phyloP scores from a whole-genome alignment of 1,284 basidiomycete genomes.

The Cutaneotrichosporon sp. region DNA sequence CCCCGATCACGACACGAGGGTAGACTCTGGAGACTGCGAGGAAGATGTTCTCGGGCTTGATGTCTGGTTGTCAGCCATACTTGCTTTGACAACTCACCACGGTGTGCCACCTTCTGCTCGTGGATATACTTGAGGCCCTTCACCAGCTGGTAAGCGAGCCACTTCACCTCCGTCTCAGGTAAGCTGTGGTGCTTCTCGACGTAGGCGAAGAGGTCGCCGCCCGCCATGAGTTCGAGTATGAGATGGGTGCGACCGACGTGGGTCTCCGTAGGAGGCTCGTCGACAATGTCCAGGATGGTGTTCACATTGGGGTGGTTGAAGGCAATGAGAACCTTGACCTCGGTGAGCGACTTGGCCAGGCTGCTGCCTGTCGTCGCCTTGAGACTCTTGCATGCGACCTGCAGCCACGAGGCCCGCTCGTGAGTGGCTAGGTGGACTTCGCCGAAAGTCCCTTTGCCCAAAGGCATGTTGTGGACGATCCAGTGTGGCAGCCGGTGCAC shows the following conservation, averaged over 20 bases:
- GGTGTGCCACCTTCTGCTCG: conserved; percentile 70
- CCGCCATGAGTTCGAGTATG: conserved; percentile 73
- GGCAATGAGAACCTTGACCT: conserved; percentile 68
- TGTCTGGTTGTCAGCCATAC: background rate
- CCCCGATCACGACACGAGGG: conserved; percentile 77
- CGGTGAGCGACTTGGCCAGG: conserved; percentile 57
- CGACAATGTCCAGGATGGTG: conserved; percentile 66
- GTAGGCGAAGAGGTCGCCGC: conserved; percentile 76
- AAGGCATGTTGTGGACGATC: conserved; percentile 27
- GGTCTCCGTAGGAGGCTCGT: conserved; percentile 51
- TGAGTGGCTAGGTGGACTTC: conserved; percentile 75
- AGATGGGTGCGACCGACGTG: conserved; percentile 56
- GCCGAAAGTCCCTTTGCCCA: conserved; percentile 68
- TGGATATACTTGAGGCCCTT: conserved; percentile 73
- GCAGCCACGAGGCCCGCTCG: conserved; percentile 59
- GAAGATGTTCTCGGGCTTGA: conserved; percentile 55
- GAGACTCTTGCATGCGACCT: conserved; percentile 82
- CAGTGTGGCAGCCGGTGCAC: conserved; percentile 12
- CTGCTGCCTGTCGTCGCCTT: conserved; percentile 43
- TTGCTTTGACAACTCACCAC: conserved; percentile 59
- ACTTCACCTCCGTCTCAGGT: conserved; percentile 77
- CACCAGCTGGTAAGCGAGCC: conserved; percentile 76
- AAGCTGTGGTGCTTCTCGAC: conserved; percentile 61
- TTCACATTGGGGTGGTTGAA: conserved; percentile 80
- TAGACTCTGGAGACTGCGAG: conserved; percentile 72